Evolutionary conservation across 768 basidiomycete genomes (phyloP).

Genomic region (Phylloporus arenicola): DNA sequence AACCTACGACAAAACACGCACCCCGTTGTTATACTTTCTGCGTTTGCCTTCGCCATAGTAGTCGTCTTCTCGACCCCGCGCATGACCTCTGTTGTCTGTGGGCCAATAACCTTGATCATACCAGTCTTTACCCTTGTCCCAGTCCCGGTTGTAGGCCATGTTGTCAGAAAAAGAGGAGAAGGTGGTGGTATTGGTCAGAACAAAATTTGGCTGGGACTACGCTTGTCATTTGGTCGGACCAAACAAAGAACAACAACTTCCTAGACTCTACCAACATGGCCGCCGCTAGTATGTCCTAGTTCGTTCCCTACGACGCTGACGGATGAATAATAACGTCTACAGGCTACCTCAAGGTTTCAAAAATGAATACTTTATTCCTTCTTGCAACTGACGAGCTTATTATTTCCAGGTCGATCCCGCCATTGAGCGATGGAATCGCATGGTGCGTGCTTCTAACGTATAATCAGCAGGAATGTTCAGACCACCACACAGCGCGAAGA

Average conservation of each 20-base stretch:
- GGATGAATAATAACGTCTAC: not conserved
- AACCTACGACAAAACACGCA: slow-evolving; percentile 31
- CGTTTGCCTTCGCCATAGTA: slow-evolving; percentile 68
- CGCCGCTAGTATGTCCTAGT: slow-evolving; percentile 51
- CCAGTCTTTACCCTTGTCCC: slow-evolving; percentile 81
- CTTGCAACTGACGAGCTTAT: not conserved
- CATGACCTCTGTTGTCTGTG: slow-evolving; percentile 33
- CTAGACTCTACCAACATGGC: slow-evolving; percentile 43
- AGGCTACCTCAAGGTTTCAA: slow-evolving; percentile 57
- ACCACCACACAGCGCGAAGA: slow-evolving; percentile 59
- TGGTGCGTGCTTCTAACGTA: slow-evolving; percentile 38
- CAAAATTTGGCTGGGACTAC: slow-evolving; percentile 9
- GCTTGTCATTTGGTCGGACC: slow-evolving; percentile 10
- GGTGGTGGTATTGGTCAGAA: slow-evolving; percentile 18
- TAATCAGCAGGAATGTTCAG: not conserved
- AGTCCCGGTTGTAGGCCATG: slow-evolving; percentile 81
- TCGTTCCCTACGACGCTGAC: slow-evolving; percentile 8
- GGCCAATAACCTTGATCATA: slow-evolving; percentile 42
- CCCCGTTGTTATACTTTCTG: slow-evolving; percentile 74
- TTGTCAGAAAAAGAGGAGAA: slow-evolving; percentile 5
- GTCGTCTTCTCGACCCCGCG: slow-evolving; percentile 63
- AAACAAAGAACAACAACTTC: slow-evolving; percentile 30
- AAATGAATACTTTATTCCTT: not conserved
- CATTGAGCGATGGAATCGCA: slow-evolving; percentile 55
- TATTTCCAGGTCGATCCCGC: slow-evolving; percentile 44